Evolutionary conservation across 805 yeast species (phyloP).

Genomic region (Saccharomycopsis capsularis): DNA sequence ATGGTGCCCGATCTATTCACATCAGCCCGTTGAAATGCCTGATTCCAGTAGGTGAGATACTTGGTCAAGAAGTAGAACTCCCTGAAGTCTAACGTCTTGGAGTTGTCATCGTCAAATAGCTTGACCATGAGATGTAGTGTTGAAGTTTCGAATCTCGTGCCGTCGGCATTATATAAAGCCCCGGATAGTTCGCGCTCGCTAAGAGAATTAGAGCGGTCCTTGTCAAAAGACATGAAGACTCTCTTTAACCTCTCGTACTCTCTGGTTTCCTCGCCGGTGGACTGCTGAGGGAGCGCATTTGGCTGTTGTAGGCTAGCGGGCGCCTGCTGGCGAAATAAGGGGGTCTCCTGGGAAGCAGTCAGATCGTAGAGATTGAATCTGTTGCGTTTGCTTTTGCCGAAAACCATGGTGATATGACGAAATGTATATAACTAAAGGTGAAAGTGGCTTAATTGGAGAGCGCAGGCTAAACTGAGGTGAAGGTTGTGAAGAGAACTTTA

Average conservation of each 20-base stretch:
- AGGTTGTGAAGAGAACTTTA: too few relatives aligned
- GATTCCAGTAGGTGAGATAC: constrained; percentile 59
- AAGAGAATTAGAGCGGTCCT: constrained; percentile 24
- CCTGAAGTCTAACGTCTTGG: constrained; percentile 42
- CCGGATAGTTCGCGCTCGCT: constrained; percentile 49
- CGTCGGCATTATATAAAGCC: constrained; percentile 59
- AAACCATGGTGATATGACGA: too few relatives aligned
- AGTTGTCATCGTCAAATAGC: constrained; percentile 47
- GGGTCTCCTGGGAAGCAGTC: neutral
- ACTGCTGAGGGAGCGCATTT: constrained; percentile 6
- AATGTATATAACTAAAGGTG: too few relatives aligned
- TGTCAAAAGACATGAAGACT: constrained; percentile 9
- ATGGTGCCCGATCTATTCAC: constrained; percentile 49
- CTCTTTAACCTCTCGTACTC: constrained; percentile 2
- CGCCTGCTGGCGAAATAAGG: constrained; percentile 6
- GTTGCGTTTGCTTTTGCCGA: neutral
- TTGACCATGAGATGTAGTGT: constrained; percentile 58
- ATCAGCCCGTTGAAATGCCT: constrained; percentile 56
- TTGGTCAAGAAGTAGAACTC: constrained; percentile 66
- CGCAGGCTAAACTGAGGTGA: too few relatives aligned
- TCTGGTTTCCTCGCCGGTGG: constrained; percentile 6
- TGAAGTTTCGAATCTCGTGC: constrained; percentile 51
- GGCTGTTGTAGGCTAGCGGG: constrained; percentile 12
- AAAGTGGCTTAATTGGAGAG: too few relatives aligned
- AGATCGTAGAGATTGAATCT: constrained; percentile 9